phyloP scores from a whole-genome alignment of 352 stramenopile species.

The Globisporangium canariense region DNA sequence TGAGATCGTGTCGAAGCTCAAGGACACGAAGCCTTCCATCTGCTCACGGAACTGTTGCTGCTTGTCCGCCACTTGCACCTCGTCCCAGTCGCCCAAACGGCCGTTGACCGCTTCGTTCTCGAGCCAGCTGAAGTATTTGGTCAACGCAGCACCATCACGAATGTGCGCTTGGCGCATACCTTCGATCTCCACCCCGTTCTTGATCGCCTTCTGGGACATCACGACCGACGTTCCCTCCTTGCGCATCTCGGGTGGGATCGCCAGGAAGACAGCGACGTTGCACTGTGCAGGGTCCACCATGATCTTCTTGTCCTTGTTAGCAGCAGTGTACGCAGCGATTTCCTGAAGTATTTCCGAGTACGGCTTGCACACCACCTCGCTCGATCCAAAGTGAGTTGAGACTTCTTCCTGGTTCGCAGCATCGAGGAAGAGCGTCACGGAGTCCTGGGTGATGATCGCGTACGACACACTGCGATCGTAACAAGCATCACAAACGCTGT shows the following conservation, averaged over 20 bases:
- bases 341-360: constrained; percentile 51
- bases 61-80: constrained; percentile 90
- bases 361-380: constrained; percentile 58
- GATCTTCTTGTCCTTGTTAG: constrained; percentile 56
- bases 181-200: constrained; percentile 94
- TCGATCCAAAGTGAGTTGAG: constrained; percentile 37
- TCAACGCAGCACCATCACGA: constrained; percentile 94
- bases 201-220: constrained; percentile 89
- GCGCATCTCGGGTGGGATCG: constrained; percentile 64
- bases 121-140: constrained; percentile 94
- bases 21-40: constrained; percentile 87
- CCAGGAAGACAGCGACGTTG: constrained; percentile 82
- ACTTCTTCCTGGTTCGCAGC: constrained; percentile 64
- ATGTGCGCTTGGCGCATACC: constrained; percentile 94
- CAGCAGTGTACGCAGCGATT: constrained; percentile 42
- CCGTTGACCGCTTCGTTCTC: constrained; percentile 64
- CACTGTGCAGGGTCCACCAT: constrained; percentile 79
- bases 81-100: constrained; percentile 54
- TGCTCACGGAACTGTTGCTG: constrained; percentile 86
- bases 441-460: constrained; percentile 88
- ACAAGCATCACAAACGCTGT: neutral
- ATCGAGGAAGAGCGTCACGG: constrained; percentile 92
- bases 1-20: constrained; percentile 98
- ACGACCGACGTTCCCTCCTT: constrained; percentile 77
- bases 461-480: constrained; percentile 79